Evolutionary conservation across 192 early-diverging fungal genomes (phyloP), one percentile per base, ranked within the genome.

Genomic region (Helicostylum pulchrum): DNA sequence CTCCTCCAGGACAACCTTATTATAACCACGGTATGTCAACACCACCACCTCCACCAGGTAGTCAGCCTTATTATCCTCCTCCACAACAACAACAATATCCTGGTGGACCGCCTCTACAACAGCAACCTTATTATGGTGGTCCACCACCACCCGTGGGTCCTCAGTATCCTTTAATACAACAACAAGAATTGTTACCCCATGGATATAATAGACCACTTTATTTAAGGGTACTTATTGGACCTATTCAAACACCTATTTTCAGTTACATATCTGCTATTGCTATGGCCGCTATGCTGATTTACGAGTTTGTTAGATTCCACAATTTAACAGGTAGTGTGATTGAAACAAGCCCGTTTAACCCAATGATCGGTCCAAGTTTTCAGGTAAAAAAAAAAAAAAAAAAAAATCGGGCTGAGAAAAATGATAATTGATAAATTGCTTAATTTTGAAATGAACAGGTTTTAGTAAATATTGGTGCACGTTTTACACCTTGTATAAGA

Each of bases 401-500:
- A 57, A 17, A 57, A 20, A 9, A 57, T 7, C 6, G 17, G 10
- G 9, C 7, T 36, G 11, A 20, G 43, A 34, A 45, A 39, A 69
- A 15, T 43, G 2, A 26, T 26, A 66, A 46, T 9, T 34, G 14
- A 51, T 5, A 50, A 36, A n/a, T n/a, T n/a, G n/a, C n/a, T n/a
- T n/a, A n/a, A n/a, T n/a, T n/a, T n/a, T n/a, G n/a, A n/a, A n/a
- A n/a, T n/a, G n/a, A n/a, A n/a, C 7, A 69, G 67, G 82, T 83
- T 0, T 81, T 93, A 23, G 87, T 94, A 30, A 74, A 71, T 11
- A 68, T 86, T 19, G 93, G 93, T 7, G 93, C 90, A 0, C 77
- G 90, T n/a, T 94, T 88, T 64, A 83, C 88, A 7, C 93, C 93
- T 4, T 95, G 93, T 65, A 95, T 95, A 80, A 74, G 84, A n/a